Evolutionary conservation across 345 rosid genomes (phyloP).

Genomic region (Eutrema heterophyllum): DNA sequence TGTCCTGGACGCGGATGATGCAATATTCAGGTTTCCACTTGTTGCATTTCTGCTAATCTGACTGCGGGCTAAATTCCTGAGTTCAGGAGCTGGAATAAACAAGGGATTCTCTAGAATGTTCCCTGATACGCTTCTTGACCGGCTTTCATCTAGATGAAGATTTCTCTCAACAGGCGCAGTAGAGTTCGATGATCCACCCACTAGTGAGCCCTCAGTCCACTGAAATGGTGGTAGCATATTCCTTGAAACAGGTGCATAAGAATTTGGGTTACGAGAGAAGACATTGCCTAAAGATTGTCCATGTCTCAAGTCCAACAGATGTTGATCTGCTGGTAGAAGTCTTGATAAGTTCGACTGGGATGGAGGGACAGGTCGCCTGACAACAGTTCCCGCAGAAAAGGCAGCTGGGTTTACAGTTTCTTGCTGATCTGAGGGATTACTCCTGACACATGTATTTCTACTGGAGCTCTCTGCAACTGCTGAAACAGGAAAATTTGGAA

Average conservation of each 20-base stretch:
- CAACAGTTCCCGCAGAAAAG: constrained; percentile 48
- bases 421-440: constrained; percentile 50
- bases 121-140: constrained; percentile 37
- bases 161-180: constrained; percentile 40
- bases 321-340: constrained; percentile 41
- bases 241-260: constrained; percentile 47
- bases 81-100: constrained; percentile 47
- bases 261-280: constrained; percentile 32
- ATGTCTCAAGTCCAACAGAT: constrained; percentile 40
- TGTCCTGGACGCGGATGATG: constrained; percentile 40
- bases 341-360: constrained; percentile 45
- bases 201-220: constrained; percentile 49
- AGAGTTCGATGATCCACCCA: constrained; percentile 43
- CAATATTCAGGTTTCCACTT: constrained; percentile 30
- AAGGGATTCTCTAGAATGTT: constrained; percentile 47
- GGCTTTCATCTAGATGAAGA: constrained; percentile 36
- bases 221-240: constrained; percentile 43
- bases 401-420: constrained; percentile 40
- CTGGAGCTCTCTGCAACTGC: constrained; percentile 43
- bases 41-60: constrained; percentile 34
- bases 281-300: constrained; percentile 34
- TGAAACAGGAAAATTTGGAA: constrained; percentile 37
- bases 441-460: constrained; percentile 53
- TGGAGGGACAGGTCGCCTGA: constrained; percentile 36
- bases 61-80: constrained; percentile 39